Percentiles rank a stretch among this genome's conserved stretches.
These are phyloP conservation scores for Cephalotrichum gorgonifer DNA, from an alignment of 2,329 filamentous ascomycete genomes.

Conservation along the genomic window DNA sequence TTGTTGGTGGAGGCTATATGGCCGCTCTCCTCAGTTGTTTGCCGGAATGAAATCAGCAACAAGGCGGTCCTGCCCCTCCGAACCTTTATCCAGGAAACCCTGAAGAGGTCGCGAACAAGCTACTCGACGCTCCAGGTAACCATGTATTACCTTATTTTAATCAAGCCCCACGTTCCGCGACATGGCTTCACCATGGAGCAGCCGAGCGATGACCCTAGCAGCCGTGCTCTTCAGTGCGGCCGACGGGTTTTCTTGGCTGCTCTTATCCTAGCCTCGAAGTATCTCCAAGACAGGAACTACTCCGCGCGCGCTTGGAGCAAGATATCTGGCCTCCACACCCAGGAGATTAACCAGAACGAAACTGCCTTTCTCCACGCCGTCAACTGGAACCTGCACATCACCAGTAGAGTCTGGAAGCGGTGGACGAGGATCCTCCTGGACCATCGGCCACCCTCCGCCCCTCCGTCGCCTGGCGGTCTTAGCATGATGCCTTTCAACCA, in stretches of 20 bases:
- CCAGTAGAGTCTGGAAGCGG: conserved; percentile 76
- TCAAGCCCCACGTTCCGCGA: conserved; percentile 79
- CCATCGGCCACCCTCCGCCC: conserved; percentile 60
- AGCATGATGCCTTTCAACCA: conserved; percentile 1
- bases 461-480: conserved; percentile 39
- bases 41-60: conserved; percentile 59
- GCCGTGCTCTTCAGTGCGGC: conserved; percentile 83
- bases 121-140: conserved; percentile 97
- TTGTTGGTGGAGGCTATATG: conserved; percentile 97
- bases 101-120: conserved; percentile 88
- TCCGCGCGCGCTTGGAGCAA: conserved; percentile 97
- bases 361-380: conserved; percentile 83
- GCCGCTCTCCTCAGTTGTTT: conserved; percentile 76
- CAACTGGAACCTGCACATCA: conserved; percentile 90
- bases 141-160: conserved; percentile 88
- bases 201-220: conserved; percentile 57
- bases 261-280: conserved; percentile 93
- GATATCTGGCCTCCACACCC: conserved; percentile 88
- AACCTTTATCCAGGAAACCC: conserved; percentile 94
- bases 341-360: conserved; percentile 96
- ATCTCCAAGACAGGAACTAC: conserved; percentile 95
- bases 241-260: conserved; percentile 95
- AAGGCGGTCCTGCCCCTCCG: conserved; percentile 80
- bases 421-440: conserved; percentile 91
- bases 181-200: conserved; percentile 83